Base-by-base conservation (phyloP, 768 basidiomycete genomes). In the Amanita muscaria region DNA sequence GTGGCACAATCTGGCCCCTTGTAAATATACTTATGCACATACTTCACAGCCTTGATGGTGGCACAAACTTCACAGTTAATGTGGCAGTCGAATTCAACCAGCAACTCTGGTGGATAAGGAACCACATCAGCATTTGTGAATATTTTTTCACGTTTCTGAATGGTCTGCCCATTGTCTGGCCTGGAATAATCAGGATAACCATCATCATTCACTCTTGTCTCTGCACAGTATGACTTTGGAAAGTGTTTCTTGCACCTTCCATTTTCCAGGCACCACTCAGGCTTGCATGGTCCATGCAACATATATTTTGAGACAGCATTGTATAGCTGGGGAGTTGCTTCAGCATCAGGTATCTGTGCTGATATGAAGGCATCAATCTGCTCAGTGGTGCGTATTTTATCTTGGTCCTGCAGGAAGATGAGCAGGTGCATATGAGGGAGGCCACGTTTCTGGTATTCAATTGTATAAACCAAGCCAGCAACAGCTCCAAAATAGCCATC, bases 391-490 rank as follows among this genome's bases (percentile, higher is more conserved):
- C 36, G 32, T 1, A 74, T 51, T 46, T 66, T 66, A 22, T 55
- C 31, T 0, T 43, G 48, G 0, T 57, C 48, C 1, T 62, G 44
- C 0, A 77, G 52, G 46, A 72, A 68, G 41, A 76, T 60, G 1
- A 74, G 54, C 4, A 68, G 58, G 53, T 76, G 75, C 49, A 72
- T 67, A 46, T 78, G 74, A 25, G 73, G 74, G 1, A 77, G 64
- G 0, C 76, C 74, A 1, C 67, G 54, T 42, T 77, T 77, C 54
- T 77, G 74, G 46, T 73, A 77, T 44, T 78, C 71, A 36, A 77
- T 74, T 1, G 66, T 68, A 44, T 74, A 70, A 0, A 77, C 64
- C 36, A 66, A 56, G 0, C 69, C 76, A 10, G 62, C 64, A 2
- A 57, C 42, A 0, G 48, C 14, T 1, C 76, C 74, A 59, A 74